phyloP scores from a whole-genome alignment of 2,329 filamentous ascomycete genomes.

The Penicillium sp. region DNA sequence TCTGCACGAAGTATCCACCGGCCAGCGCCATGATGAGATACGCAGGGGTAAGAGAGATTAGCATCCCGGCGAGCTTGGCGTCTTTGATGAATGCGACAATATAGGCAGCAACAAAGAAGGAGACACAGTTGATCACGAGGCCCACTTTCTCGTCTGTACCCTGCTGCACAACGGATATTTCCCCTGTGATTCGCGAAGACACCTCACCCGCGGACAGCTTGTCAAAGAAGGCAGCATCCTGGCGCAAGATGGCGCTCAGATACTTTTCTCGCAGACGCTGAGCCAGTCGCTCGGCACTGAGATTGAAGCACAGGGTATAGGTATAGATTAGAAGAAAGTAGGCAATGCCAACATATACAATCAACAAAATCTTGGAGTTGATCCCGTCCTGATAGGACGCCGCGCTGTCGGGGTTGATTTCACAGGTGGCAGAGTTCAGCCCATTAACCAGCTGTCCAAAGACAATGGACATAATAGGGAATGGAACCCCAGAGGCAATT shows the following conservation, averaged over 20 bases:
- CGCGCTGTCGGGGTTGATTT: constrained; percentile 1
- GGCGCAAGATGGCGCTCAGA: constrained; percentile 73
- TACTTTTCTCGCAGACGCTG: constrained; percentile 75
- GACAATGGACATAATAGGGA: constrained; percentile 40
- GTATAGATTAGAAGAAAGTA: constrained; percentile 75
- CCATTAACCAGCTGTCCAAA: constrained; percentile 42
- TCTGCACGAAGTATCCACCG: constrained; percentile 60
- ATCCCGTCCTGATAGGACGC: constrained; percentile 15
- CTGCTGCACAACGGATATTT: constrained; percentile 84
- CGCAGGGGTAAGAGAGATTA: constrained; percentile 66
- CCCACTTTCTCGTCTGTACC: constrained; percentile 82
- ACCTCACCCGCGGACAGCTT: constrained; percentile 83
- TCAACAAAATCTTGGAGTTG: constrained; percentile 17
- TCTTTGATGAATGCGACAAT: constrained; percentile 80
- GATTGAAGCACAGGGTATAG: constrained; percentile 82
- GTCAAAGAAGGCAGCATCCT: constrained; percentile 86
- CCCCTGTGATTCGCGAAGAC: constrained; percentile 81
- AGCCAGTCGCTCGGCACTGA: constrained; percentile 72
- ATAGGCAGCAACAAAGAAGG: constrained; percentile 79
- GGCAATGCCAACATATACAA: constrained; percentile 73
- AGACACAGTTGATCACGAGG: constrained; percentile 69
- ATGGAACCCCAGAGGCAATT: constrained; percentile 39
- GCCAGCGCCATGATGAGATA: constrained; percentile 64
- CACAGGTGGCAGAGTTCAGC: constrained; percentile 36
- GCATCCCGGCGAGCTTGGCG: constrained; percentile 73